Evolutionary conservation across 768 basidiomycete genomes (phyloP).

Genomic region (Termitomyces sp.): DNA sequence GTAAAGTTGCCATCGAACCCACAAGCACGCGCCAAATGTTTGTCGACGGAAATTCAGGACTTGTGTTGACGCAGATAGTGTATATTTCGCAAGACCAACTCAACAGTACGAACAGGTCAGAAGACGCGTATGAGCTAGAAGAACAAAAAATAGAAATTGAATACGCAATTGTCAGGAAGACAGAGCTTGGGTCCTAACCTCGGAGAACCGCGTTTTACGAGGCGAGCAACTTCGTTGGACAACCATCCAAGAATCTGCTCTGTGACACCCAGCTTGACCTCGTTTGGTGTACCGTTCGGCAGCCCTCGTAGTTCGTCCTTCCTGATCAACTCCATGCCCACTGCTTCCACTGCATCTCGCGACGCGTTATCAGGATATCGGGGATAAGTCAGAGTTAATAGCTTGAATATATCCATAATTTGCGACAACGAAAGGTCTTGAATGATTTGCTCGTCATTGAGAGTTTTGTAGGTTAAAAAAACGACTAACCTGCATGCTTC

Average conservation of each 20-base stretch:
- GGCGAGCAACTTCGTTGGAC: constrained; percentile 57
- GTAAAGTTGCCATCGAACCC: constrained; percentile 52
- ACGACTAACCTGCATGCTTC: constrained; percentile 50
- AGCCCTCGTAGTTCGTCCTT: constrained; percentile 56
- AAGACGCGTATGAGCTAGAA: constrained; percentile 50
- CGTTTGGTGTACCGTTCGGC: constrained; percentile 34
- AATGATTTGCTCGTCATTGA: not conserved
- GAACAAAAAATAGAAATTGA: constrained; percentile 4
- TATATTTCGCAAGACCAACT: constrained; percentile 71
- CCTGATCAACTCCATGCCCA: constrained; percentile 61
- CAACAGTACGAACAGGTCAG: constrained; percentile 65
- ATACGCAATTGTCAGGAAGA: not conserved
- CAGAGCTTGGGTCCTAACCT: constrained; percentile 45
- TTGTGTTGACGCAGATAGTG: constrained; percentile 41
- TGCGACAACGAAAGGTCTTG: constrained; percentile 61
- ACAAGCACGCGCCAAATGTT: constrained; percentile 52
- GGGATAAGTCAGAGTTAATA: constrained; percentile 74
- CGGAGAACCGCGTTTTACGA: constrained; percentile 49
- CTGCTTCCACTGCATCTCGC: constrained; percentile 64
- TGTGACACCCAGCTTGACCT: constrained; percentile 53
- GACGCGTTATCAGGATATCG: constrained; percentile 75
- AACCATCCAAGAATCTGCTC: constrained; percentile 80
- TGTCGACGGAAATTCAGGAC: constrained; percentile 43
- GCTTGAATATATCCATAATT: constrained; percentile 64
- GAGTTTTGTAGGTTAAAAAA: constrained; percentile 8